Evolutionary conservation across 2,329 filamentous ascomycete species (phyloP).

Genomic region (Coniella vitis): DNA sequence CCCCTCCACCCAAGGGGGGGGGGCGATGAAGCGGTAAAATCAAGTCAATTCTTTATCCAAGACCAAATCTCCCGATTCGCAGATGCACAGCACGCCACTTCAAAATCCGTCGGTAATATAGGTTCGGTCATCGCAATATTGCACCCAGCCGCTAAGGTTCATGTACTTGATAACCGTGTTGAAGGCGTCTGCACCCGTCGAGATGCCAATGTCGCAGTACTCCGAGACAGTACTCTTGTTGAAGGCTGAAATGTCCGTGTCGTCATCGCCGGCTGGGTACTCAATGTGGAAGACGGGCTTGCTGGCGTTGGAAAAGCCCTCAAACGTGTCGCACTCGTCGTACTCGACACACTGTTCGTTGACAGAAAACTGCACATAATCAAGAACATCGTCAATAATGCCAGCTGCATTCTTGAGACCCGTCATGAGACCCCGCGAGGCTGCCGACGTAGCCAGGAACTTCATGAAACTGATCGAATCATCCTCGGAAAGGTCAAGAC

Average conservation of each 20-base stretch:
- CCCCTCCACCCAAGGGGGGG: too few species aligned
- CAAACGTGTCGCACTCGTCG: slow-evolving; percentile 43
- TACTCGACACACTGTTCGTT: slow-evolving; percentile 53
- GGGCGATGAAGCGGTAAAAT: too few species aligned
- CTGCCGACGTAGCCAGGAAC: slow-evolving; percentile 52
- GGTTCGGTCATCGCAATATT: slow-evolving; percentile 41
- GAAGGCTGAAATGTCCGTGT: slow-evolving; percentile 17
- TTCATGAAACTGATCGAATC: slow-evolving; percentile 53
- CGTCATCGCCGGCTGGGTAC: slow-evolving; percentile 41
- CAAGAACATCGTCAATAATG: slow-evolving; percentile 44
- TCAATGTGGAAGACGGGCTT: slow-evolving; percentile 60
- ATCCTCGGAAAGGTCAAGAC: slow-evolving; percentile 47
- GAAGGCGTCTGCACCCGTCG: slow-evolving; percentile 36
- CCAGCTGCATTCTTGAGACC: slow-evolving; percentile 63
- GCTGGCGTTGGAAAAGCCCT: slow-evolving; percentile 39
- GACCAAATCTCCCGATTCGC: too few species aligned
- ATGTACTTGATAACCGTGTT: slow-evolving; percentile 62
- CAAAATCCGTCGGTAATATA: slow-evolving; percentile 9
- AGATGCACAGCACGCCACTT: too few species aligned
- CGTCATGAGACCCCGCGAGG: slow-evolving; percentile 47
- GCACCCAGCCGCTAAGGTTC: slow-evolving; percentile 55
- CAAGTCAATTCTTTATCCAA: too few species aligned
- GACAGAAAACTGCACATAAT: slow-evolving; percentile 57
- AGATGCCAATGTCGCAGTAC: slow-evolving; percentile 14
- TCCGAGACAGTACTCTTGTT: neutral